Conservation (phyloP, 2,329 filamentous ascomycete species). For the Claviceps fusiformis region DNA sequence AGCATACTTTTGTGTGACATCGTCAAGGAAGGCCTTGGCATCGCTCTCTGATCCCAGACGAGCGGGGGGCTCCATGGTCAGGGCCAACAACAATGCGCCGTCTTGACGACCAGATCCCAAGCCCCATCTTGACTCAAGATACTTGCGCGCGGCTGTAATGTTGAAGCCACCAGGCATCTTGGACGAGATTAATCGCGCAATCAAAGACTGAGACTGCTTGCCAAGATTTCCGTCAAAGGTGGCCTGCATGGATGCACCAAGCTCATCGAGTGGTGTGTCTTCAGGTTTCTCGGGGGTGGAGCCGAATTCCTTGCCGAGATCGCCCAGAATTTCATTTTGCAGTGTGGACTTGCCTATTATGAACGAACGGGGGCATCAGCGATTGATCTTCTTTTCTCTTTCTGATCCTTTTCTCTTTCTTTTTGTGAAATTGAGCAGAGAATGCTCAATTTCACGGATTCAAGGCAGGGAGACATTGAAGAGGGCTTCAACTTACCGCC, state of each 20-base stretch:
- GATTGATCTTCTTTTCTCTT: background rate
- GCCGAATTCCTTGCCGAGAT: constrained; percentile 95
- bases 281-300: constrained; percentile 97
- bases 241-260: constrained; percentile 88
- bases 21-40: constrained; percentile 84
- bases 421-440: background rate
- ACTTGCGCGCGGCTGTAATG: constrained; percentile 89
- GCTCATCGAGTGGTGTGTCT: constrained; percentile 90
- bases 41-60: constrained; percentile 83
- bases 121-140: constrained; percentile 89
- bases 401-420: no score
- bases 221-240: constrained; percentile 98
- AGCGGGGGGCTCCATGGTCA: constrained; percentile 84
- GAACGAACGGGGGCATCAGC: constrained; percentile 5
- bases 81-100: constrained; percentile 70
- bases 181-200: constrained; percentile 89
- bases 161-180: constrained; percentile 99
- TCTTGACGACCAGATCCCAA: constrained; percentile 78
- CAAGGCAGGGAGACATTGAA: background rate
- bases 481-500: constrained; percentile 54
- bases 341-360: constrained; percentile 83
- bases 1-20: constrained; percentile 81
- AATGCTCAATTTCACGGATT: background rate
- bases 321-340: constrained; percentile 96
- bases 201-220: constrained; percentile 86